These are phyloP conservation scores for Triangularia verruculosa DNA, from an alignment of 2,329 filamentous ascomycete genomes.

Conservation along the genomic window DNA sequence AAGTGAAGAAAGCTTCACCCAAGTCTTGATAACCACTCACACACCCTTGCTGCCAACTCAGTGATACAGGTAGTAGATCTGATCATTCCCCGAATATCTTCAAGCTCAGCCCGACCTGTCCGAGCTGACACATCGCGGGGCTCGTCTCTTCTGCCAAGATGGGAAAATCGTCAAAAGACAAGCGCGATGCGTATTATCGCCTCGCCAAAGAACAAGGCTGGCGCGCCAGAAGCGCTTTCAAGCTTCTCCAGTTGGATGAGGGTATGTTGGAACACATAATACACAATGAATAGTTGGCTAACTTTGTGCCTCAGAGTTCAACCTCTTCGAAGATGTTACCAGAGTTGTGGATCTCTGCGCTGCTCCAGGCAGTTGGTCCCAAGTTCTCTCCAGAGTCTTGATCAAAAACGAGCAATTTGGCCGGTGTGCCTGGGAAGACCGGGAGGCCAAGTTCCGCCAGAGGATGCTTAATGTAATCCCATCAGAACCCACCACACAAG, in stretches of 20 bases:
- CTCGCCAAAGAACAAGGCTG: slow-evolving; percentile 98
- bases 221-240: slow-evolving; percentile 94
- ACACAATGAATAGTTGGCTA: not conserved
- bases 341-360: slow-evolving; percentile 95
- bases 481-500: slow-evolving; percentile 27
- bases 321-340: slow-evolving; percentile 85
- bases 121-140: not conserved
- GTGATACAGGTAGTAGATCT: not conserved
- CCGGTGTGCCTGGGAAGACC: slow-evolving; percentile 80
- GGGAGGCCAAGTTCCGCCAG: slow-evolving; percentile 64
- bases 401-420: slow-evolving; percentile 94
- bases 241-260: slow-evolving; percentile 91
- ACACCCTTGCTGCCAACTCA: not conserved
- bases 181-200: slow-evolving; percentile 95
- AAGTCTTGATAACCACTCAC: not conserved
- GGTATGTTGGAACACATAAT: slow-evolving; percentile 39
- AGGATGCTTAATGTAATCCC: slow-evolving; percentile 55
- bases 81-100: not conserved
- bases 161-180: slow-evolving; percentile 98
- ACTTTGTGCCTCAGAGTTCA: slow-evolving; percentile 66
- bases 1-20: too few relatives aligned
- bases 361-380: slow-evolving; percentile 94
- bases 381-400: slow-evolving; percentile 87
- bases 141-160: slow-evolving; percentile 45
- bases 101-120: too few relatives aligned